Base-by-base conservation (phyloP, 2,329 filamentous ascomycete species). In the Cryphonectria carpinicola region DNA sequence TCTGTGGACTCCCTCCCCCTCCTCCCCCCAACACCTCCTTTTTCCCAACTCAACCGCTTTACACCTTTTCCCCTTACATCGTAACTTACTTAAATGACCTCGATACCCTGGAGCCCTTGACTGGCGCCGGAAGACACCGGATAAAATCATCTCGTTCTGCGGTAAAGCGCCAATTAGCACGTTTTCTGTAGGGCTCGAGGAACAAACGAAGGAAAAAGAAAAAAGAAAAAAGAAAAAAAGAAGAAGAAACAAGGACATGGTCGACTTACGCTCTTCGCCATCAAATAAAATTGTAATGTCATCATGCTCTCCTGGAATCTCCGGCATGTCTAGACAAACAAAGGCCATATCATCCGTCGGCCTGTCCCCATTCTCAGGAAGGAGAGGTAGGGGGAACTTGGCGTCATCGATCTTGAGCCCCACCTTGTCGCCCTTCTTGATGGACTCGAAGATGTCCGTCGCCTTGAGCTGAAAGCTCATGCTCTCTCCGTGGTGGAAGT, bases 251-350 rank as follows among this genome's bases (percentile, higher is more conserved):
- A 65, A 25, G 28, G 28, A 7, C 28, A 37, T 46, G 8, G 5
- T 68, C 11, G 32, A 85, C 91, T 84, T 81, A 94, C 92, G 92
- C 77, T 87, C 84, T 78, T 93, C 92, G 62, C 86, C 90, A 74
- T 97, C 94, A 84, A 98, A 98, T 72, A 91, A 81, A 76, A 98
- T 90, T 14, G 91, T 88, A 75, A 98, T 93, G 82, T 98, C 95
- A 79, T 97, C 95, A 81, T 97, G 94, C 82, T 97, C 95, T 66
- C 93, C 93, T 0, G 94, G 93, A 80, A 97, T 93, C 76, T 97
- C 94, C 25, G 94, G 91, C 80, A 94, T 88, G 80, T 97, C 95
- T 71, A 97, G 82, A 78, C 93, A 96, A 54, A 97, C 87, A 82
- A 95, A 97, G 37, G 89, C 88, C 78, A 90, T 62, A 28, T 72